These are phyloP conservation scores for Triangularia setosa DNA, from an alignment of 2,329 filamentous ascomycete species.

Conservation along the genomic window DNA sequence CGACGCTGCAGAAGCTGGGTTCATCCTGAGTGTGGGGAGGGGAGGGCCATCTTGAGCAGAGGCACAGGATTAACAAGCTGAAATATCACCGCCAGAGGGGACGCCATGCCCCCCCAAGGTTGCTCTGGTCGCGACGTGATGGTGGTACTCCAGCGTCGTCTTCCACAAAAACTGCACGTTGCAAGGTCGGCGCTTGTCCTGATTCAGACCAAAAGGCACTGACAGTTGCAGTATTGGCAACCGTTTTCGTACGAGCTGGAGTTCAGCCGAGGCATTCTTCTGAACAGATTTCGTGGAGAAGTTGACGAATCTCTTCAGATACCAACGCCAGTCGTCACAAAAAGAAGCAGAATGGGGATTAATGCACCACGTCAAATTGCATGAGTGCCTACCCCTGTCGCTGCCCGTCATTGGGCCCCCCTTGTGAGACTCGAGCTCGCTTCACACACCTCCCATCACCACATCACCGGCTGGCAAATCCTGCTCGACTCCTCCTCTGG, in stretches of 20 bases:
- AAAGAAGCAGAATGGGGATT: not conserved
- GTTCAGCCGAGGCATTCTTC: constrained; percentile 8
- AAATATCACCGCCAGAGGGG: not conserved
- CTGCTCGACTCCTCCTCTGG: constrained; percentile 6
- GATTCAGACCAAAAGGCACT: constrained; percentile 17
- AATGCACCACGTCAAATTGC: constrained; percentile 32
- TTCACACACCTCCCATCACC: constrained; percentile 20
- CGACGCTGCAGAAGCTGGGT: constrained; percentile 5
- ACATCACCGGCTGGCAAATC: constrained; percentile 14
- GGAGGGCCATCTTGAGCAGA: not conserved
- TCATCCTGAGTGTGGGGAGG: constrained; percentile 14
- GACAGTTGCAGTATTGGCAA: constrained; percentile 10
- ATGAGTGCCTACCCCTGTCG: constrained; percentile 31
- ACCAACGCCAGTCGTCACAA: constrained; percentile 1
- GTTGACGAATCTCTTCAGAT: not conserved
- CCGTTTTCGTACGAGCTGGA: constrained; percentile 9
- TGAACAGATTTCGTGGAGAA: not conserved
- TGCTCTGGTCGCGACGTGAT: constrained; percentile 12
- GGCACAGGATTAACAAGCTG: constrained; percentile 4
- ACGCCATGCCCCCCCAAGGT: constrained; percentile 12
- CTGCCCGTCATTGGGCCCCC: constrained; percentile 31
- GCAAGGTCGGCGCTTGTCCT: constrained; percentile 14
- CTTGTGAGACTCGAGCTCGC: constrained; percentile 25
- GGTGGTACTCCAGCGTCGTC: constrained; percentile 3
- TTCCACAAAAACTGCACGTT: constrained; percentile 3